phyloP scores from a whole-genome alignment of 306 rosid species.

The Acacia confusa region DNA sequence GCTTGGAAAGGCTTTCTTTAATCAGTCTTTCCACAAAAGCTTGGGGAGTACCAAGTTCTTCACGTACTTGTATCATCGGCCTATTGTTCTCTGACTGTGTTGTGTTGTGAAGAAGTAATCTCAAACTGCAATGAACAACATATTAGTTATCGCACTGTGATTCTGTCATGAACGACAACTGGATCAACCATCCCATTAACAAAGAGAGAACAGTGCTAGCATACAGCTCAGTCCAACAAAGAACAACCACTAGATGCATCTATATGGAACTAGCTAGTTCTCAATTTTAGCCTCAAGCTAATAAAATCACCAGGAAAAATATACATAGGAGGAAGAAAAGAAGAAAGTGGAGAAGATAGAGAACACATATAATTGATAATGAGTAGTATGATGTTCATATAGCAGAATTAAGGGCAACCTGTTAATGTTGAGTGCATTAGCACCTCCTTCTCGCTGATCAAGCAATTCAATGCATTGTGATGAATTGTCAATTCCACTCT shows the following conservation, averaged over 20 bases:
- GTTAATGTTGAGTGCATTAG: constrained; percentile 87
- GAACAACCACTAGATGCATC: constrained; percentile 10
- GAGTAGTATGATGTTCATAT: constrained; percentile 10
- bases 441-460: constrained; percentile 95
- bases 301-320: neutral
- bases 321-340: neutral
- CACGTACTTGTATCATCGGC: constrained; percentile 44
- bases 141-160: constrained; percentile 25
- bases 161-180: constrained; percentile 14
- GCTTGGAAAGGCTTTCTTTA: constrained; percentile 71
- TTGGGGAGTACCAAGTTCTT: constrained; percentile 59
- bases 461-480: constrained; percentile 61
- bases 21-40: constrained; percentile 68
- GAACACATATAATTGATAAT: neutral
- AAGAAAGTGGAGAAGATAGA: neutral
- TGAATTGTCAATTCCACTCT: constrained; percentile 42
- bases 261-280: constrained; percentile 23
- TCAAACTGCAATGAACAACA: constrained; percentile 62
- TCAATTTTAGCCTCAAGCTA: neutral
- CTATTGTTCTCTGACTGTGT: constrained; percentile 59
- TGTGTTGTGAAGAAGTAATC: constrained; percentile 78
- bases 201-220: constrained; percentile 12
- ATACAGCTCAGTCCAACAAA: neutral
- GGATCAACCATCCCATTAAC: constrained; percentile 1
- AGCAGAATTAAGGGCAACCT: constrained; percentile 51